Conservation (phyloP, 2,329 filamentous ascomycete genomes). For the Fusarium falciforme region DNA sequence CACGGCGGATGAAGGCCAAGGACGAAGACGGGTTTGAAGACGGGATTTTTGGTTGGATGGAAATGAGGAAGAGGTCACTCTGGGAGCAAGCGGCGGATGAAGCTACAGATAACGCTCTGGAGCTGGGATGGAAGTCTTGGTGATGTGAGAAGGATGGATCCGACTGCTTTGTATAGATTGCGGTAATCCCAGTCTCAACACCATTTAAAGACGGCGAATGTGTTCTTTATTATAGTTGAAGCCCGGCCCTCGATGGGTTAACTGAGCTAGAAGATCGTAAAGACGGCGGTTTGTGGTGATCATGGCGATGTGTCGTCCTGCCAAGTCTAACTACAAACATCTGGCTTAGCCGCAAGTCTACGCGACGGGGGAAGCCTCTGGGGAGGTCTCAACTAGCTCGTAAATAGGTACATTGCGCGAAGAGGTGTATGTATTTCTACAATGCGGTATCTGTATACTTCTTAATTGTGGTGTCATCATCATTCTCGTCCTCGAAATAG, state of each 20-base stretch:
- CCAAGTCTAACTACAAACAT: too few species aligned
- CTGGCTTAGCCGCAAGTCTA: too few species aligned
- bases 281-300: too few species aligned
- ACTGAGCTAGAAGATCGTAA: too few species aligned
- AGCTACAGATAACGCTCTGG: background rate
- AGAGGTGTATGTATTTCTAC: too few species aligned
- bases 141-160: background rate
- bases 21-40: background rate
- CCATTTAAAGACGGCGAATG: too few species aligned
- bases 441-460: too few species aligned
- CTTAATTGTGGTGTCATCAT: background rate
- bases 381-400: background rate
- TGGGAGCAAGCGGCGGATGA: background rate
- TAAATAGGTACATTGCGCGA: background rate
- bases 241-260: too few species aligned
- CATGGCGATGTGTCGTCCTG: too few species aligned
- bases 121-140: background rate
- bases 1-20: background rate
- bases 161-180: background rate
- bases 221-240: too few species aligned
- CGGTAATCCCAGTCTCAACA: too few species aligned
- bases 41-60: background rate
- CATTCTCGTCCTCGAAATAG: background rate
- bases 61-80: background rate
- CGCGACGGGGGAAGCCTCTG: too few species aligned